Conservation (phyloP, 306 rosid genomes). For the Sesbania bispinosa region DNA sequence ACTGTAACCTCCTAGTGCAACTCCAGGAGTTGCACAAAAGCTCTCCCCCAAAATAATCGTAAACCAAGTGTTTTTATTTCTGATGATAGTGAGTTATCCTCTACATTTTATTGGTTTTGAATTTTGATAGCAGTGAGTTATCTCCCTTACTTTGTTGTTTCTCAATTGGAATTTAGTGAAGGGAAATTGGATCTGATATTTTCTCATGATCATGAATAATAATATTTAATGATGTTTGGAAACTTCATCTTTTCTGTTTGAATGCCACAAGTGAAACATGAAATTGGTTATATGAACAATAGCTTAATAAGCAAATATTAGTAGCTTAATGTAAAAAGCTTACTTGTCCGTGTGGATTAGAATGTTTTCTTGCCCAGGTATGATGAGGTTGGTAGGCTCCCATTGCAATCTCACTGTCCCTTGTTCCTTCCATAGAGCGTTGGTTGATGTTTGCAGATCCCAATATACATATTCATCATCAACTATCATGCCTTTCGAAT, state of each 20-base stretch:
- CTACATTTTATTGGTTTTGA: not conserved
- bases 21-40: too few relatives aligned
- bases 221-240: not conserved
- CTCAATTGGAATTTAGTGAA: not conserved
- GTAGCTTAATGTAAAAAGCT: slow-evolving; percentile 11
- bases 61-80: not conserved
- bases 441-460: slow-evolving; percentile 98
- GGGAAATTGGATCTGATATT: not conserved
- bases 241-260: slow-evolving; percentile 16
- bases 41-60: too few relatives aligned
- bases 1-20: too few relatives aligned
- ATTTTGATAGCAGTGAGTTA: not conserved
- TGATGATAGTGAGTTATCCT: not conserved
- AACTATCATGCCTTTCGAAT: slow-evolving; percentile 97
- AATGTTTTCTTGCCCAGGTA: slow-evolving; percentile 67
- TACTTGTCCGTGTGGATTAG: slow-evolving; percentile 82
- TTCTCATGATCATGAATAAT: not conserved
- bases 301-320: not conserved
- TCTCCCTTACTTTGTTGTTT: not conserved
- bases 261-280: slow-evolving; percentile 5
- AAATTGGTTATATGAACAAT: not conserved
- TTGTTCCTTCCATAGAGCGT: slow-evolving; percentile 97
- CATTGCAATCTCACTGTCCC: slow-evolving; percentile 99
- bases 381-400: slow-evolving; percentile 87
- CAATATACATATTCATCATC: slow-evolving; percentile 87